These are phyloP conservation scores for Umbelopsis isabellina DNA, from an alignment of 192 early-diverging fungal species.

Conservation along the genomic window DNA sequence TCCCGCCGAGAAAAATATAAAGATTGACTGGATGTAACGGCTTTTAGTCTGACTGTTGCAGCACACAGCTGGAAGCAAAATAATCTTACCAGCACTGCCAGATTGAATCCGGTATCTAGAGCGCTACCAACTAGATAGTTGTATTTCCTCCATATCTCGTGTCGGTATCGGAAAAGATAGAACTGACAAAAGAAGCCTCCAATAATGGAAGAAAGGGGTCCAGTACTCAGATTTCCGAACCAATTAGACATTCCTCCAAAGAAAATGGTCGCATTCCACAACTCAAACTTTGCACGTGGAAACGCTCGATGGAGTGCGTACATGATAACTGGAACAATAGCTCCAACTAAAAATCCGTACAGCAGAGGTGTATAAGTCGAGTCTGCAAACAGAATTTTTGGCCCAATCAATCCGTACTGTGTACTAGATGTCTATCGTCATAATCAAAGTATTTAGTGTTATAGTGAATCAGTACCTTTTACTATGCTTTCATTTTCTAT, in stretches of 20 bases:
- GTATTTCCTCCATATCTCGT: conserved; percentile 57
- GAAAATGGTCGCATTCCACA: conserved; percentile 14
- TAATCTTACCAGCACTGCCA: conserved; percentile 11
- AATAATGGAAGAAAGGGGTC: conserved; percentile 5
- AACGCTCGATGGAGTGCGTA: neutral
- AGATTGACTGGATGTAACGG: neutral
- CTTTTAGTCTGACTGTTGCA: neutral
- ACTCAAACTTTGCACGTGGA: neutral
- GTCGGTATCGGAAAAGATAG: conserved; percentile 39
- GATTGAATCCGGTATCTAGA: conserved; percentile 48
- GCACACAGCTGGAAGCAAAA: neutral
- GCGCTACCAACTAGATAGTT: conserved; percentile 65
- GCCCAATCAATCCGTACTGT: conserved; percentile 10
- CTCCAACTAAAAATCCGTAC: conserved; percentile 10
- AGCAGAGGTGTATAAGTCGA: conserved; percentile 8
- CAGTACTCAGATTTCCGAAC: conserved; percentile 10
- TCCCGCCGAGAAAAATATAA: conserved; percentile 9
- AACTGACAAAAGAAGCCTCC: conserved; percentile 3
- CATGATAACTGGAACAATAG: conserved; percentile 1
- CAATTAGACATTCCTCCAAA: conserved; percentile 6
- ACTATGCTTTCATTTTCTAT: no score
- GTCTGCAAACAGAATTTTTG: conserved; percentile 6
- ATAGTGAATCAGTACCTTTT: neutral
- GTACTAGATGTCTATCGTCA: conserved; percentile 6
- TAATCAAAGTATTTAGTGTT: neutral